A percentile compares a stretch with the other conserved stretches of the same genome.
Evolutionary conservation across 2,329 filamentous ascomycete species (phyloP).

Genomic region (Plectosphaerella plurivora): DNA sequence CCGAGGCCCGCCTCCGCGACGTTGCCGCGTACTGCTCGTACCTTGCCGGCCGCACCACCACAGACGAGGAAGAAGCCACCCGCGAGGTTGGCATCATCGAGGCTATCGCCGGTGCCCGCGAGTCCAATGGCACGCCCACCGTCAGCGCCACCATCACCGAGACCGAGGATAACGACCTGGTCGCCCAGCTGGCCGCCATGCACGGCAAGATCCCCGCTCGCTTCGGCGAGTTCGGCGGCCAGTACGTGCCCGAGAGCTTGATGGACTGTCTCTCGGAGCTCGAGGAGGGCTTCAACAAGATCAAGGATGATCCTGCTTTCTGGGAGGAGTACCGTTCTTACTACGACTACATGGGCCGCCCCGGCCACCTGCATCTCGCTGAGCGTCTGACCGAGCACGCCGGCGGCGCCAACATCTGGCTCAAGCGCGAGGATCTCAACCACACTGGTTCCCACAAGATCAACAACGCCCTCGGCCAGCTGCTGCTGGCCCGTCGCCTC

Average conservation of each 20-base stretch:
- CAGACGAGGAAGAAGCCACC: conserved; percentile 35
- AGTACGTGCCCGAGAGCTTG: conserved; percentile 94
- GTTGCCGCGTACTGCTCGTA: conserved; percentile 85
- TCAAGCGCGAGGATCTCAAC: conserved; percentile 96
- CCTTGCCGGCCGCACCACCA: conserved; percentile 44
- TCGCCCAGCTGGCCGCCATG: conserved; percentile 79
- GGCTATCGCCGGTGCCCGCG: conserved; percentile 56
- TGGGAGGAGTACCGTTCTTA: conserved; percentile 97
- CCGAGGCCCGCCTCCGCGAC: conserved; percentile 58
- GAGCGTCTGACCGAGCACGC: conserved; percentile 83
- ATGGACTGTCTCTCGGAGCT: conserved; percentile 95
- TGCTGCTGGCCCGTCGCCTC: conserved; percentile 77
- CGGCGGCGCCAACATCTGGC: conserved; percentile 91
- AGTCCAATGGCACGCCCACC: conserved; percentile 57
- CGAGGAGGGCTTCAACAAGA: conserved; percentile 84
- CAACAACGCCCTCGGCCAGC: conserved; percentile 95
- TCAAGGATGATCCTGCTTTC: conserved; percentile 82
- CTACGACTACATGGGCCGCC: conserved; percentile 96
- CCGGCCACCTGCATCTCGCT: conserved; percentile 85
- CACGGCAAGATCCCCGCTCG: conserved; percentile 77
- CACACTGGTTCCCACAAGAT: conserved; percentile 99
- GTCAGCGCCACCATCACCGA: conserved; percentile 63
- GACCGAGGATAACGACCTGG: conserved; percentile 54
- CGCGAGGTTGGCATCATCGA: conserved; percentile 68
- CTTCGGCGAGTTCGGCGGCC: conserved; percentile 94